These are phyloP conservation scores for Lactarius hengduanensis DNA, from an alignment of 768 basidiomycete genomes.

Conservation along the genomic window DNA sequence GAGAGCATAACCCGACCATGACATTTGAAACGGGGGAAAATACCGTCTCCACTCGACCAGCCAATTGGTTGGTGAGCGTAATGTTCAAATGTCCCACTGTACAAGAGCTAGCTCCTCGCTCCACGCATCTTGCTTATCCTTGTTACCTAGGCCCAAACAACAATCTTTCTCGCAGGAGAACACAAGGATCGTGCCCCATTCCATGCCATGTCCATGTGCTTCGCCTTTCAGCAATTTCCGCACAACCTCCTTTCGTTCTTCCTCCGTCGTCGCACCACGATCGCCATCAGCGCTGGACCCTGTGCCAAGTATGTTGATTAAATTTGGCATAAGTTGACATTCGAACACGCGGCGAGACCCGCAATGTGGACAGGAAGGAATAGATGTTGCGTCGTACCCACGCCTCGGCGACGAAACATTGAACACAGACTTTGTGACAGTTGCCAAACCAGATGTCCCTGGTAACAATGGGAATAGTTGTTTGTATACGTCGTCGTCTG, in stretches of 20 bases:
- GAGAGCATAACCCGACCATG: not conserved
- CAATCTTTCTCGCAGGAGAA: slow-evolving; percentile 88
- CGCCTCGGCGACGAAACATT: slow-evolving; percentile 51
- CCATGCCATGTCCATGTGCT: slow-evolving; percentile 64
- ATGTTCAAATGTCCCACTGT: slow-evolving; percentile 65
- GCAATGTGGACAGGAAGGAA: slow-evolving; percentile 71
- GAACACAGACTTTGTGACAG: slow-evolving; percentile 61
- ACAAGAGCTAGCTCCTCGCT: slow-evolving; percentile 72
- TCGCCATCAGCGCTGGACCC: slow-evolving; percentile 29
- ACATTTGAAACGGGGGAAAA: not conserved
- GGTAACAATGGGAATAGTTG: slow-evolving; percentile 64
- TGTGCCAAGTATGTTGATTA: slow-evolving; percentile 72
- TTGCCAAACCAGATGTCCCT: slow-evolving; percentile 40
- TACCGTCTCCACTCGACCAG: not conserved
- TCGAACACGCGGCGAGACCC: slow-evolving; percentile 74
- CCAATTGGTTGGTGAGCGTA: not conserved
- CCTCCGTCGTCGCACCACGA: slow-evolving; percentile 50
- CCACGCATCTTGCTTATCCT: slow-evolving; percentile 50
- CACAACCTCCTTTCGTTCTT: slow-evolving; percentile 64
- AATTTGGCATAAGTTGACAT: slow-evolving; percentile 91
- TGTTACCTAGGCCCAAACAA: slow-evolving; percentile 45
- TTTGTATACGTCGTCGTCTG: slow-evolving; percentile 71
- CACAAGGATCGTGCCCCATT: slow-evolving; percentile 91
- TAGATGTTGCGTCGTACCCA: slow-evolving; percentile 50
- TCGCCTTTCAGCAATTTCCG: slow-evolving; percentile 52